These are phyloP conservation scores for Colletotrichum acutatum DNA, from an alignment of 2,329 filamentous ascomycete species.

Conservation along the genomic window DNA sequence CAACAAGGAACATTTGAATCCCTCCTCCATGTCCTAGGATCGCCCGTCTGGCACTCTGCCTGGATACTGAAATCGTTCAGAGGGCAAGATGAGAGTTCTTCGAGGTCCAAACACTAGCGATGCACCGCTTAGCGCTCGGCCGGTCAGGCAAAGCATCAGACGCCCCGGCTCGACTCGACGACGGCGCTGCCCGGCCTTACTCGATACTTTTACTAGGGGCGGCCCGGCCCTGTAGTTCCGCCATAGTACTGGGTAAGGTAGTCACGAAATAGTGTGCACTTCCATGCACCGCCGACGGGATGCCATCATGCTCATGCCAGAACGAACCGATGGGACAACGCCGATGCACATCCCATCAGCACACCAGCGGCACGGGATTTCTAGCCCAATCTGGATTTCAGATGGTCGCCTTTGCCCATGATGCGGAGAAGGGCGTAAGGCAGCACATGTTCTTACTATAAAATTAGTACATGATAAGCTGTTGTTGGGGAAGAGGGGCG, in stretches of 20 bases:
- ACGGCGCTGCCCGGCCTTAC: neutral
- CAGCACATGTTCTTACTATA: neutral
- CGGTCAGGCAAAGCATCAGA: slow-evolving; percentile 11
- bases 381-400: neutral
- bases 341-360: neutral
- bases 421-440: neutral
- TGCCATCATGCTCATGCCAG: neutral
- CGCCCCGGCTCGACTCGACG: neutral
- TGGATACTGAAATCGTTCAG: neutral
- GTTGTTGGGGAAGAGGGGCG: neutral
- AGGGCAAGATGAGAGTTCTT: neutral
- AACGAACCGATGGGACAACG: neutral
- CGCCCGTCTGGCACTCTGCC: neutral
- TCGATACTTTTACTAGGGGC: slow-evolving; percentile 12
- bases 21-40: neutral
- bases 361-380: neutral
- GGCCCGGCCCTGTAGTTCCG: slow-evolving; percentile 27
- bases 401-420: neutral
- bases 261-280: neutral
- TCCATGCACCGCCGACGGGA: neutral
- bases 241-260: neutral
- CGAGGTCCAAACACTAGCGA: neutral
- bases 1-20: neutral
- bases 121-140: neutral
- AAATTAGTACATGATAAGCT: neutral